Evolutionary conservation across 2,329 filamentous ascomycete genomes (phyloP).

Genomic region (Nothophaeocryptopus gaeumannii): DNA sequence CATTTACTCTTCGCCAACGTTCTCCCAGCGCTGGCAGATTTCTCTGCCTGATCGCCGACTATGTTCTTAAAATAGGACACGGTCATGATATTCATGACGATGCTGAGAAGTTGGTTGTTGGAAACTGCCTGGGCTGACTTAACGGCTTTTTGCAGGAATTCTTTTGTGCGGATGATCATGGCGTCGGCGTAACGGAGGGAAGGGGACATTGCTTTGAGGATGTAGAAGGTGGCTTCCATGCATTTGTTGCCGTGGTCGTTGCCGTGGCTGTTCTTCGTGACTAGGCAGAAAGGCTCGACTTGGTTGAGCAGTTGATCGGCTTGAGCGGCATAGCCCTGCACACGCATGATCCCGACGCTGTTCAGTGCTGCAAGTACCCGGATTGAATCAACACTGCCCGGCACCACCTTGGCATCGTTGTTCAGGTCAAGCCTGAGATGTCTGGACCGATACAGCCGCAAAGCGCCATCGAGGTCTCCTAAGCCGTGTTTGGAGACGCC

Average conservation of each 20-base stretch:
- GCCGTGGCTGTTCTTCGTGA: constrained; percentile 66
- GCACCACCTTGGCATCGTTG: constrained; percentile 19
- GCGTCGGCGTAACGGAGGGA: constrained; percentile 50
- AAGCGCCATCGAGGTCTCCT: constrained; percentile 67
- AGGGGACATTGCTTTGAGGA: constrained; percentile 64
- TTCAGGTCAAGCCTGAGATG: constrained; percentile 53
- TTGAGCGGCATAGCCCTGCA: constrained; percentile 41
- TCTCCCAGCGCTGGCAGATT: constrained; percentile 49
- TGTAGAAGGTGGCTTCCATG: constrained; percentile 72
- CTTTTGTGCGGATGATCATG: constrained; percentile 71
- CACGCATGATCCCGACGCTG: constrained; percentile 46
- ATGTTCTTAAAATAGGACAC: constrained; percentile 77
- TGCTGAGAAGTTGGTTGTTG: constrained; percentile 77
- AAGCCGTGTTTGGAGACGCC: constrained; percentile 75
- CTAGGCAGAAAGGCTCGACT: constrained; percentile 64
- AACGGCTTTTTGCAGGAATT: constrained; percentile 71
- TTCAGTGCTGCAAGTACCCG: constrained; percentile 50
- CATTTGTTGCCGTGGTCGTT: constrained; percentile 68
- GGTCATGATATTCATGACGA: constrained; percentile 82
- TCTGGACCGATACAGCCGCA: constrained; percentile 62
- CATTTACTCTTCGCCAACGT: constrained; percentile 53
- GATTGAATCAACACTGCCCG: constrained; percentile 39
- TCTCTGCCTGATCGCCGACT: constrained; percentile 61
- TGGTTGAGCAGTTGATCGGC: constrained; percentile 62
- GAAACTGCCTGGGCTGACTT: constrained; percentile 64